Evolutionary conservation across 192 early-diverging fungal species (phyloP), one percentile per base, ranked within the genome.

Genomic region (Coemansia sp.): DNA sequence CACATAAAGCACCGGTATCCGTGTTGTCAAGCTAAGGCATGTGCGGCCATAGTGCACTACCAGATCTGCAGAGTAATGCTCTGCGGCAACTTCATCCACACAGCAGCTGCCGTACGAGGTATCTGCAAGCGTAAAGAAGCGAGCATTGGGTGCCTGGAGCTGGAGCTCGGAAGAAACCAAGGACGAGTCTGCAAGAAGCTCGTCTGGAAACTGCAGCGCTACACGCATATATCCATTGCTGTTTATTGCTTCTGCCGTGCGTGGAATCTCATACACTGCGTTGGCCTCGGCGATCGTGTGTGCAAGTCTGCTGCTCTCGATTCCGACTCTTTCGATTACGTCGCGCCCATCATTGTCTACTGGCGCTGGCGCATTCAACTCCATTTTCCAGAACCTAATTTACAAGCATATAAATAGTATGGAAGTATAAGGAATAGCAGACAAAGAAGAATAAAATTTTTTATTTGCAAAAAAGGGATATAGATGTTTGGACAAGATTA

Each of bases 61-160:
- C n/a, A 93, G 69, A 51, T 98, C 92, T 13, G 94, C 88, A 8
- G 78, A 58, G 41, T 88, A 89, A 68, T 99, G 98, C 76, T 95
- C 86, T 8, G 95, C 95, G 21, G 98, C 96, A 2, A 99, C 91
- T 68, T 96, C 94, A 73, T 99, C 98, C 1, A 97, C 94, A 74
- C 98, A 99, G 76, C 98, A 99, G 76, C 93, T 93, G 69, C 97
- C 97, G 69, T 94, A 97, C 15, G 96, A 94, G 0, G 98, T 98
- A 68, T 99, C 98, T 16, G 93, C 98, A 39, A 99, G 77, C 26
- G 98, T 85, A 73, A 89, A 97, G 46, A 94, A 66, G 3, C 80
- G 66, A 8, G 63, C 36, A 5, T 70, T 72, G n/a, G 59, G 64
- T 2, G 87, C 82, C 57, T 77, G 74, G 18, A 81, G 52, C 39